Conservation (phyloP, 179 eudicot species). For the Nepenthes alata region DNA sequence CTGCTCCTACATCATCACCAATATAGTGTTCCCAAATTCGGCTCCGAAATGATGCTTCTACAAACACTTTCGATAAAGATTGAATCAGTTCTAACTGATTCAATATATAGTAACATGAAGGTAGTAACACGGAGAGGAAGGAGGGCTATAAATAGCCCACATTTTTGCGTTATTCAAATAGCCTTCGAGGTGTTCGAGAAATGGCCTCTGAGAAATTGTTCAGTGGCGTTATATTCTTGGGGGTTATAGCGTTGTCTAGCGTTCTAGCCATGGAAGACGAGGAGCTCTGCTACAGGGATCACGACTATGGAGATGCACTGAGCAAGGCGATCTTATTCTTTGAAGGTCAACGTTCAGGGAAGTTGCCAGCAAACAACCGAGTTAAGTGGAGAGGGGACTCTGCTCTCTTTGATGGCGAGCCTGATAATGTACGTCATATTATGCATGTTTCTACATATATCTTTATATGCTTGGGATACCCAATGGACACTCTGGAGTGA, state of each 20-base stretch:
- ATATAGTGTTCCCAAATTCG: no score
- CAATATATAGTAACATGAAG: no score
- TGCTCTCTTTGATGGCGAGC: conserved; percentile 57
- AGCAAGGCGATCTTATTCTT: conserved; percentile 64
- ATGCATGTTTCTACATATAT: background rate
- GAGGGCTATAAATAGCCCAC: no score
- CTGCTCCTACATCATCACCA: no score
- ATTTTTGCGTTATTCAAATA: no score
- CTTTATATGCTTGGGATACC: no score
- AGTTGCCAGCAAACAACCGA: conserved; percentile 46
- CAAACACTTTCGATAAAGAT: no score
- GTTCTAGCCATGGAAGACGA: background rate
- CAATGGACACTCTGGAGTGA: no score
- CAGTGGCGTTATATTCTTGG: background rate
- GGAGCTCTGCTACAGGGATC: background rate
- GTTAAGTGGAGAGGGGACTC: conserved; percentile 80
- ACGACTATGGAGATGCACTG: conserved; percentile 49
- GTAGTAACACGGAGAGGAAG: no score
- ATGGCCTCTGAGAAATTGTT: background rate
- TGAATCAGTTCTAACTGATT: no score
- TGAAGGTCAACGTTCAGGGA: conserved; percentile 89
- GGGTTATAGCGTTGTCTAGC: background rate
- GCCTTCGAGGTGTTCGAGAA: background rate
- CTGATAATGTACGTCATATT: conserved; percentile 28
- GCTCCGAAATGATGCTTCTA: no score